Evolutionary conservation across 192 early-diverging fungal species (phyloP), one percentile per base, ranked within the genome.

Genomic region (Coemansia sp.): DNA sequence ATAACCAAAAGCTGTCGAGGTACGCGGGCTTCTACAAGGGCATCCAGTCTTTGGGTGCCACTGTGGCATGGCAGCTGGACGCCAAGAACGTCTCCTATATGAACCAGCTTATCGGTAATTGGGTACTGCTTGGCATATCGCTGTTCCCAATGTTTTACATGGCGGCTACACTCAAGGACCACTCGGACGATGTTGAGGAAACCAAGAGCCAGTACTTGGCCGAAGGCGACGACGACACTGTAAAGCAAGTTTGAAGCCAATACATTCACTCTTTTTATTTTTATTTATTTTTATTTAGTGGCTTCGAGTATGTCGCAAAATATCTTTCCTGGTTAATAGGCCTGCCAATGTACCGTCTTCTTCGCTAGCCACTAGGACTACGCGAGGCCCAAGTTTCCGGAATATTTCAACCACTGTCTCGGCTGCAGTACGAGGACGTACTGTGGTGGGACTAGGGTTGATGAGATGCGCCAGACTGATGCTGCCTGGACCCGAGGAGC

Each of bases 1-100:
- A 95, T 64, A 84, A 85, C 59, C 86, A 86, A 57, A 81, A 84
- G 60, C 71, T 88, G 62, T 86, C 91, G 19, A 75, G 89, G 42
- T 92, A 89, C 63, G 87, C 89, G 34, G 93, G 92, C 39, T 93
- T 90, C 85, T 95, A 95, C 88, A 95, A 95, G 87, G 90, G 88
- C 61, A 88, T 93, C 64, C 93, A 94, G 86, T 90, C 87, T 58
- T 84, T 87, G 68, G 89, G 85, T 25, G 87, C 78, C 27, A 92
- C 89, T 38, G 85, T 91, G 45, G 84, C 89, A 0, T 89, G 90
- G 86, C 87, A 90, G 64, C 75, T 91, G 62, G 90, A 89, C 69
- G 87, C 90, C 44, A 78, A 75, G 37, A 55, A 73, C 11, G 76
- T 80, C 36, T 51, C 84, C 21, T 86, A 76, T 61, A 66, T 88